A percentile compares a stretch with the other conserved stretches of the same genome.
Evolutionary conservation across 1,139 yeast genomes (phyloP).

Genomic region (Pichia kudriavzevii): DNA sequence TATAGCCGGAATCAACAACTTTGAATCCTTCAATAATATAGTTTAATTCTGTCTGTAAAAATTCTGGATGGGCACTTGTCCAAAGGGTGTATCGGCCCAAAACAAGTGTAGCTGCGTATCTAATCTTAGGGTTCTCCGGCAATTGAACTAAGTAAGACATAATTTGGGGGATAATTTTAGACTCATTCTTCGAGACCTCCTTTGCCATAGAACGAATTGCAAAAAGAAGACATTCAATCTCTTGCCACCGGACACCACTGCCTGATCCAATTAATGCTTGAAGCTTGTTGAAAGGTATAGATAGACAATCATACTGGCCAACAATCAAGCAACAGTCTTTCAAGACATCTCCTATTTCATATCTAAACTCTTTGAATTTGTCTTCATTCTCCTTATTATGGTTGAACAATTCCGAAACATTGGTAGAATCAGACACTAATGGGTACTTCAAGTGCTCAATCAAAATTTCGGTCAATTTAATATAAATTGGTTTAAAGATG

Average conservation of each 20-base stretch:
- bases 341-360: conserved; percentile 93
- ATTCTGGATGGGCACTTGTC: conserved; percentile 83
- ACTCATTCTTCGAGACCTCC: conserved; percentile 67
- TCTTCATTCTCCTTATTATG: conserved; percentile 73
- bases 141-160: conserved; percentile 62
- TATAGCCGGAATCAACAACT: conserved; percentile 14
- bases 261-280: conserved; percentile 30
- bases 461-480: conserved; percentile 58
- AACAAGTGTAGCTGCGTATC: conserved; percentile 89
- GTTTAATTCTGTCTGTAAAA: conserved; percentile 71
- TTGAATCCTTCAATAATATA: conserved; percentile 75
- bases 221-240: conserved; percentile 83
- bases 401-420: conserved; percentile 25
- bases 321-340: conserved; percentile 91
- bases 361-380: conserved; percentile 86
- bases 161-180: conserved; percentile 65
- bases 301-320: conserved; percentile 65
- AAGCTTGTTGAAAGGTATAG: conserved; percentile 51
- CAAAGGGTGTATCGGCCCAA: conserved; percentile 93
- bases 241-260: conserved; percentile 55
- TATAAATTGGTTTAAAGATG: conserved; percentile 54
- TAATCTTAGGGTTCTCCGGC: conserved; percentile 80
- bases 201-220: conserved; percentile 93
- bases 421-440: conserved; percentile 29
- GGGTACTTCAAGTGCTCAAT: conserved; percentile 77